A percentile compares a stretch with the other conserved stretches of the same genome.
Evolutionary conservation across 768 basidiomycete genomes (phyloP).

Genomic region (Boletus reticuloceps): DNA sequence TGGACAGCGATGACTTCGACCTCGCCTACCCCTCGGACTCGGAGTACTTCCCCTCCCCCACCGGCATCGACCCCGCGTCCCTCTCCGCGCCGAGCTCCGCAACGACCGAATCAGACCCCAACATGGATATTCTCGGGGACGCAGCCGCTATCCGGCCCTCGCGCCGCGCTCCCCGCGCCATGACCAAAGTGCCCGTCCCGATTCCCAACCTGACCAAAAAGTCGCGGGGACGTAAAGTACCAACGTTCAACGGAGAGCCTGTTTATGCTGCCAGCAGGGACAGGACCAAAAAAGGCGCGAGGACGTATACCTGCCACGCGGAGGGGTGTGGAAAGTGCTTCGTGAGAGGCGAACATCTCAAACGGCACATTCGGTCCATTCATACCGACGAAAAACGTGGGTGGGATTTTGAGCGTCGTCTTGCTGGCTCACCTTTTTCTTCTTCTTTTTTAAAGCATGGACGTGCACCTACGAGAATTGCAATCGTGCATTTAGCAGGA

Average conservation of each 20-base stretch:
- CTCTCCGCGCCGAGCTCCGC: not conserved
- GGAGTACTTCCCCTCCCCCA: constrained; percentile 18
- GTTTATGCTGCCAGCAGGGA: constrained; percentile 26
- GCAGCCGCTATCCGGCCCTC: constrained; percentile 11
- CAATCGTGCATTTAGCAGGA: constrained; percentile 66
- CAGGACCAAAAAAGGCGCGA: constrained; percentile 33
- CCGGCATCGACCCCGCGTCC: constrained; percentile 8
- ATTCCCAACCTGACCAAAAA: constrained; percentile 51
- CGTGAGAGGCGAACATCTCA: constrained; percentile 75
- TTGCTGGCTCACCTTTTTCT: not conserved
- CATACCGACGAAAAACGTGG: constrained; percentile 84
- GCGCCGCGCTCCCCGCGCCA: constrained; percentile 22
- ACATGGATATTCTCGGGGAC: not conserved
- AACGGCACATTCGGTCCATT: constrained; percentile 75
- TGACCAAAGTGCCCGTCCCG: constrained; percentile 38
- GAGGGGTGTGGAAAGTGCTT: constrained; percentile 79
- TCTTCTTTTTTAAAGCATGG: constrained; percentile 22
- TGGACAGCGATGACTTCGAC: constrained; percentile 21
- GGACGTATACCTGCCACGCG: constrained; percentile 65
- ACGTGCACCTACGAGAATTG: constrained; percentile 59
- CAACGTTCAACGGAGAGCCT: constrained; percentile 31
- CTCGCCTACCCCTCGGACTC: constrained; percentile 22
- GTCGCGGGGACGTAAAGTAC: constrained; percentile 47
- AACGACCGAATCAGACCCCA: not conserved
- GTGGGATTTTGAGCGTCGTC: constrained; percentile 25